Base-by-base conservation (phyloP, 345 rosid species). In the Hibiscus mutabilis region DNA sequence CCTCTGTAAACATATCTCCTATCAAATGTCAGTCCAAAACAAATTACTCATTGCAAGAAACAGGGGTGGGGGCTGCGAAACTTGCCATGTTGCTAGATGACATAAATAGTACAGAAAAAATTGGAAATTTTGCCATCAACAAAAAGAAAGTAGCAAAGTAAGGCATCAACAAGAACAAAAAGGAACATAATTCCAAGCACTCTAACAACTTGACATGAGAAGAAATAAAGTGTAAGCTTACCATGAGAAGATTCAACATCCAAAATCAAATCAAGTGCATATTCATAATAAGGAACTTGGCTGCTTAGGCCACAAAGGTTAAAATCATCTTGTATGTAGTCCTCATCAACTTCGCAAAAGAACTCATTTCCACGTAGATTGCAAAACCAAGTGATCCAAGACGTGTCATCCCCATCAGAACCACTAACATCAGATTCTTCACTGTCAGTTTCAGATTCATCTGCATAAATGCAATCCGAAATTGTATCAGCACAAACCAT, bases 331-430 rank as follows among this genome's bases (percentile, higher is more conserved):
- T 95, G 99, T 44, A 95, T 88, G 76, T 95, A 95, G 74, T 95
- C 99, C 80, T 95, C 99, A 74, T 95, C 99, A 79, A 95, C 99
- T 85, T 95, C 99, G 67, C 97, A 95, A 75, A 95, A 95, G 83
- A 94, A 94, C 67, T 94, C 98, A 79, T 94, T 94, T 22, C 98
- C 98, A 62, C 97, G 89, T 31, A 95, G 80, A 73, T 89, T 95
- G 82, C 97, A 95, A 71, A 90, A 95, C 99, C 99, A 95, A 3
- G 97, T 89, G 60, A 92, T 88, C 99, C 99, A 95, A n/a, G 97
- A 92, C 1, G 96, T 88, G 71, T 95, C 99, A 67, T 95, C 98
- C 74, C 91, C 98, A 13, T 94, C 98, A 56, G 98, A 94, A 55
- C 96, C 98, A 76, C 98, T 94, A 16, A 95, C 92, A 67, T 95